phyloP scores from a whole-genome alignment of 768 basidiomycete species.

The Psilocybe subaeruginosa region DNA sequence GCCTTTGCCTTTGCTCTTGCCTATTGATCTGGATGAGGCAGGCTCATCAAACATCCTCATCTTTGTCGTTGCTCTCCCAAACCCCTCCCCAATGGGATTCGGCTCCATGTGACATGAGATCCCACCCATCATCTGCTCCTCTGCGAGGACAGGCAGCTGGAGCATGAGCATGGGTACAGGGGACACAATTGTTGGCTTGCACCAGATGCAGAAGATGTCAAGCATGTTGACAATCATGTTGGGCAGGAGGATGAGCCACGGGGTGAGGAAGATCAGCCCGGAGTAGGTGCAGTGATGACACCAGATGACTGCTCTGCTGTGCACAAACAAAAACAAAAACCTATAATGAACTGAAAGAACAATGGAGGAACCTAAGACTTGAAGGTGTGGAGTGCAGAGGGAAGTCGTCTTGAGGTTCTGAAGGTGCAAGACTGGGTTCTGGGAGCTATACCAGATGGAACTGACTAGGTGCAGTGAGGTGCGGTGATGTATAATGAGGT shows the following conservation, averaged over 20 bases:
- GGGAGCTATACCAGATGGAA: no score
- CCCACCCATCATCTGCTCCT: constrained; percentile 19
- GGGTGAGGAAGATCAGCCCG: constrained; percentile 36
- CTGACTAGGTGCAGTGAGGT: no score
- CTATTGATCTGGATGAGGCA: no score
- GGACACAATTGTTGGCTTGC: constrained; percentile 12
- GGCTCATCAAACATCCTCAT: no score
- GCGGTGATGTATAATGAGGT: no score
- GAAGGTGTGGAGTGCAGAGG: no score
- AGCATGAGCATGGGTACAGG: constrained; percentile 25
- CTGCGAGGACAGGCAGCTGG: constrained; percentile 32
- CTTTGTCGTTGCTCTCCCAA: neutral
- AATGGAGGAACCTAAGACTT: no score
- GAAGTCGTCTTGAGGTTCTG: no score
- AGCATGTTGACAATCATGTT: constrained; percentile 31
- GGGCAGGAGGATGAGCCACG: constrained; percentile 34
- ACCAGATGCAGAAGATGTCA: constrained; percentile 40
- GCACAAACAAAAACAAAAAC: no score
- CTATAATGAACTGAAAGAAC: no score
- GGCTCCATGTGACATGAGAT: constrained; percentile 45
- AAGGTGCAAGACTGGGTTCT: no score
- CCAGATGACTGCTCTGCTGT: no score
- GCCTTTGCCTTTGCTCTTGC: neutral
- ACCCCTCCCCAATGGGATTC: constrained; percentile 31
- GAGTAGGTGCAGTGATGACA: constrained; percentile 24